A percentile compares a stretch with the other conserved stretches of the same genome.
These are phyloP conservation scores for Penicillium polonicum DNA, from an alignment of 2,329 filamentous ascomycete species.

Conservation along the genomic window DNA sequence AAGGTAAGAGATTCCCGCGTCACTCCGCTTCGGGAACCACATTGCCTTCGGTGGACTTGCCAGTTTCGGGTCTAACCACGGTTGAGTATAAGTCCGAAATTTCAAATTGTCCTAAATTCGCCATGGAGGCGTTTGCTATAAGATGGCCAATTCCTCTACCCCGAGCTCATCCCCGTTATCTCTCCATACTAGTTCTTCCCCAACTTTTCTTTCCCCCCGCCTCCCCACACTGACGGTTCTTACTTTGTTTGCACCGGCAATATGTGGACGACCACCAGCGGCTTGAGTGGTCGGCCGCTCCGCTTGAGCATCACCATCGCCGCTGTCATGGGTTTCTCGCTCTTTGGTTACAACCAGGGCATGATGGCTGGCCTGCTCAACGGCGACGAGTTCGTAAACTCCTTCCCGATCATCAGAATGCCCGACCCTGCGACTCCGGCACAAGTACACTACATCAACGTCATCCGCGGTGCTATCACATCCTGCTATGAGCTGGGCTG, in stretches of 20 bases:
- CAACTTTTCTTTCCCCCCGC: background rate
- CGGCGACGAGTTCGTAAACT: conserved; percentile 18
- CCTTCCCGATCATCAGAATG: conserved; percentile 15
- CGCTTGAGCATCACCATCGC: conserved; percentile 23
- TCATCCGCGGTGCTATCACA: conserved; percentile 50
- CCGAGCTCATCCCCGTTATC: background rate
- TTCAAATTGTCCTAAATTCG: background rate
- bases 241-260: conserved; percentile 12
- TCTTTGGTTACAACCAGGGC: conserved; percentile 35
- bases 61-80: conserved; percentile 1
- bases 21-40: conserved; percentile 3
- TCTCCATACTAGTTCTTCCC: background rate
- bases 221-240: conserved; percentile 6
- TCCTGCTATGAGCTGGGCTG: conserved; percentile 52
- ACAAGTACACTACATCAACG: conserved; percentile 25
- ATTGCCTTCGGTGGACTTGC: conserved; percentile 13
- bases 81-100: background rate
- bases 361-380: conserved; percentile 23
- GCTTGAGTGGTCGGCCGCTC: conserved; percentile 20
- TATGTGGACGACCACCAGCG: conserved; percentile 26
- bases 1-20: background rate
- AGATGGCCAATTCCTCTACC: background rate
- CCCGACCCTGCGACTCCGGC: conserved; percentile 32
- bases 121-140: conserved; percentile 10
- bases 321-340: conserved; percentile 48